A percentile compares a stretch with the other conserved stretches of the same genome.
These are phyloP conservation scores for Ascoidea asiatica DNA, from an alignment of 805 yeast genomes.

Conservation along the genomic window DNA sequence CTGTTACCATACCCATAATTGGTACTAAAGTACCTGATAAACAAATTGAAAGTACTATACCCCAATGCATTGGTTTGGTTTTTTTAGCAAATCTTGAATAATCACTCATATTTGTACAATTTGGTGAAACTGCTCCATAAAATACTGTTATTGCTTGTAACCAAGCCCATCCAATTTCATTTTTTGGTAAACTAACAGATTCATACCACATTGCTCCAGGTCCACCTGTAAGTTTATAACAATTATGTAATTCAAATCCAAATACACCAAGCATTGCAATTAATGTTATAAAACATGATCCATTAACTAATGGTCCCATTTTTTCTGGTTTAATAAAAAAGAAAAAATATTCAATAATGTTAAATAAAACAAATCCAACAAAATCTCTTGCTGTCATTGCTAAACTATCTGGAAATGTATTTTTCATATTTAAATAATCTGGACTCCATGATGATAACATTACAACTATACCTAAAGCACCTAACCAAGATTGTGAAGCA, in stretches of 20 bases:
- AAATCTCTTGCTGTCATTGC: conserved; percentile 27
- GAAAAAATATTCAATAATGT: conserved; percentile 26
- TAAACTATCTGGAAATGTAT: conserved; percentile 23
- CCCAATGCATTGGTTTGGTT: conserved; percentile 16
- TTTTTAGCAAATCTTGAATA: conserved; percentile 22
- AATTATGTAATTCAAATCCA: neutral
- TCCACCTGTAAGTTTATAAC: neutral
- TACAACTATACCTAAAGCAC: conserved; percentile 25
- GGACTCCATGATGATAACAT: conserved; percentile 23
- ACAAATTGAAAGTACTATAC: conserved; percentile 17
- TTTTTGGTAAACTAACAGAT: neutral
- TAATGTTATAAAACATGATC: conserved; percentile 2
- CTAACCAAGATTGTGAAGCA: conserved; percentile 30
- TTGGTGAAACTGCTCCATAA: conserved; percentile 28
- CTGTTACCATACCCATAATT: conserved; percentile 28
- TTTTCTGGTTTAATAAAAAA: conserved; percentile 30
- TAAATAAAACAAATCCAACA: conserved; percentile 30
- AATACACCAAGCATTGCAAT: conserved; percentile 4
- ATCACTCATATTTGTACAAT: conserved; percentile 26
- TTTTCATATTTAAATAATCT: conserved; percentile 21
- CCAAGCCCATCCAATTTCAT: conserved; percentile 26
- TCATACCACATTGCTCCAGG: neutral
- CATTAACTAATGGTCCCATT: conserved; percentile 16
- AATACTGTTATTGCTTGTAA: conserved; percentile 27
- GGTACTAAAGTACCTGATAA: conserved; percentile 25